phyloP scores from a whole-genome alignment of 169 alveolate species.

The Plasmodium fragile region DNA sequence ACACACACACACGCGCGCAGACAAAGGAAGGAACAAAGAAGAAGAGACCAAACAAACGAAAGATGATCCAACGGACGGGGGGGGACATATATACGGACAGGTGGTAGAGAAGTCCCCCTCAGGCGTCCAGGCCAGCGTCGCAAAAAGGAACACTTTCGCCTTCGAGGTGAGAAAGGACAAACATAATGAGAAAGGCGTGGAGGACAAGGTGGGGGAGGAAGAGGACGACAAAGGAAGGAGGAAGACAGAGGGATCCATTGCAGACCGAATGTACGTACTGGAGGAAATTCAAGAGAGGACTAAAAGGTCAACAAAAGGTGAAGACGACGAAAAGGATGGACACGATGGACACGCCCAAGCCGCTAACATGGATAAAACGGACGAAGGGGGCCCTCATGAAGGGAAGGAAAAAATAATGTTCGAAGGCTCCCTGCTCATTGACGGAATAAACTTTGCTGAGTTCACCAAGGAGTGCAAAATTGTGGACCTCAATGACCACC shows the following conservation, averaged over 20 bases:
- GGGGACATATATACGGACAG: not conserved
- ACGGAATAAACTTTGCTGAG: constrained; percentile 49
- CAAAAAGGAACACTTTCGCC: constrained; percentile 5
- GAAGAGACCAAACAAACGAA: not conserved
- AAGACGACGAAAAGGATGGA: not conserved
- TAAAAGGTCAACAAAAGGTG: not conserved
- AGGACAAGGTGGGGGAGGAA: no score
- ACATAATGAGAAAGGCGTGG: not conserved
- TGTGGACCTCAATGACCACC: not conserved
- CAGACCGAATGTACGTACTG: not conserved
- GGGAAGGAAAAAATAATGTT: not conserved
- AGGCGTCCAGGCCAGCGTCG: not conserved
- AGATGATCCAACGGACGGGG: not conserved
- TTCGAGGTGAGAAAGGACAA: not conserved
- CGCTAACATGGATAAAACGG: not conserved
- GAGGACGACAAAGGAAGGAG: constrained; percentile 10
- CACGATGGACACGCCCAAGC: no score
- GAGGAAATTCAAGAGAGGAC: not conserved
- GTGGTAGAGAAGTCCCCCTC: not conserved
- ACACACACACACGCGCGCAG: not conserved
- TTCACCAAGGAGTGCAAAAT: constrained; percentile 64
- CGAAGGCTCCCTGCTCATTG: constrained; percentile 21
- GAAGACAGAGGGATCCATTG: constrained; percentile 32
- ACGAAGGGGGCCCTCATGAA: not conserved
- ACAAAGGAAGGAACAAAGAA: not conserved